Base-by-base conservation (phyloP, 73 alveolate genomes). In the Diophrys appendiculata region DNA sequence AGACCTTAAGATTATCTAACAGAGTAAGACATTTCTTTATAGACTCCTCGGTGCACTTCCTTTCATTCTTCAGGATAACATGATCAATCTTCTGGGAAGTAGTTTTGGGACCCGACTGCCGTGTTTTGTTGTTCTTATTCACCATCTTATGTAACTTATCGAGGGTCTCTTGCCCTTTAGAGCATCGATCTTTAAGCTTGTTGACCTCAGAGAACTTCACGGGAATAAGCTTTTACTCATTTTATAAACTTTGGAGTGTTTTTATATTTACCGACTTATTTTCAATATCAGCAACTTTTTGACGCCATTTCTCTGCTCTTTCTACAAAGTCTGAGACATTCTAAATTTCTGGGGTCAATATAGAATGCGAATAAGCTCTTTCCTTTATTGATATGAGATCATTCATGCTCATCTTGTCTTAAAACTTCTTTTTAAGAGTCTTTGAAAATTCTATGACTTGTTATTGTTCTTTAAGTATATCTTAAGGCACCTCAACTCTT, bases 401-500 rank as follows among this genome's bases (percentile, higher is more conserved):
- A 22, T 26, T 18, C 55, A 73, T 1, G 29, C 65, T 81, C 80
- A 81, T 32, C 54, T 81, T 81, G 83, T 70, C 70, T 73, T 54
- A 70, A 73, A 81, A 81, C 80, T 81, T 81, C 67, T 65, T 56
- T 75, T 73, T 81, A 71, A 81, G 80, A 1, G 65, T 24, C 52
- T 81, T 81, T 0, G 90, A 81, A 76, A 81, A 81, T 3, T 81
- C 79, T 8, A 24, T 52, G 65, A 79, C 65, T 29, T 55, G 35
- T 5, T 52, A 0, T 35, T 73, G n/a, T 35, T 81, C 81, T 22
- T 73, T n/a, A 54, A 73, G 80, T 25, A 81, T 73, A 43, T 81
- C 90, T 0, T 43, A 24, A 24, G 90, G 90, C 78, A 81, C 65
- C 29, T 33, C 80, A 3, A 68, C 73, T 73, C 90, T 81, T 28